A percentile compares a stretch with the other conserved stretches of the same genome.
phyloP scores from a whole-genome alignment of 192 early-diverging fungal species.

The Entomortierella lignicola region DNA sequence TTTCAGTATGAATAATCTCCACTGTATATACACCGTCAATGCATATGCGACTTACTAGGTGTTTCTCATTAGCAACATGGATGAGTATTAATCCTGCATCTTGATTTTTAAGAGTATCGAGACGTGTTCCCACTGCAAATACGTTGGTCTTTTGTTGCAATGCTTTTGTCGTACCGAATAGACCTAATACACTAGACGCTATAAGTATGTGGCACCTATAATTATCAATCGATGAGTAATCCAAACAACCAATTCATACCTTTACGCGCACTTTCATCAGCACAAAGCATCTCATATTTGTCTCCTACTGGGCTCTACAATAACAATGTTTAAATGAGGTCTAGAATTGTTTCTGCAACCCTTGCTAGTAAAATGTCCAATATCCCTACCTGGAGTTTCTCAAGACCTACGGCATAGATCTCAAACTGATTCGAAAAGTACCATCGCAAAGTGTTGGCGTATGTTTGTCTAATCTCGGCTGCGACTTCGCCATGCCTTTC shows the following conservation, averaged over 20 bases:
- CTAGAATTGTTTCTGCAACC: background rate
- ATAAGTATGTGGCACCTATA: background rate
- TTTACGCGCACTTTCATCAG: conserved; percentile 81
- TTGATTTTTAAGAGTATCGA: conserved; percentile 75
- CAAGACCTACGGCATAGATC: conserved; percentile 80
- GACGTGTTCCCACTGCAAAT: conserved; percentile 87
- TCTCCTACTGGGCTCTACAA: conserved; percentile 76
- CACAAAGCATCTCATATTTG: conserved; percentile 86
- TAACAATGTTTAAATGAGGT: too few species aligned
- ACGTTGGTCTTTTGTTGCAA: conserved; percentile 86
- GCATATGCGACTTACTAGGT: conserved; percentile 57
- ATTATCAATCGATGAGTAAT: too few species aligned
- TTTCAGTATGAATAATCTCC: background rate
- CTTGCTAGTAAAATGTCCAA: background rate
- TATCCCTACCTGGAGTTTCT: conserved; percentile 75
- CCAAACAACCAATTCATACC: too few species aligned
- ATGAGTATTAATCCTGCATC: conserved; percentile 91
- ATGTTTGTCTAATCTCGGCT: conserved; percentile 85
- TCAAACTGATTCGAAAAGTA: conserved; percentile 95
- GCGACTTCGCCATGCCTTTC: conserved; percentile 91
- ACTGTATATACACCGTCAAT: too few species aligned
- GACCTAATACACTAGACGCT: conserved; percentile 34
- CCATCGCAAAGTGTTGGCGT: conserved; percentile 85
- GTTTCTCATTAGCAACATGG: conserved; percentile 83
- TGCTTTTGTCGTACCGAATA: conserved; percentile 77